A percentile compares a stretch with the other conserved stretches of the same genome.
These are phyloP conservation scores for Aureobasidium sp. DNA, from an alignment of 2,329 filamentous ascomycete genomes.

Conservation along the genomic window DNA sequence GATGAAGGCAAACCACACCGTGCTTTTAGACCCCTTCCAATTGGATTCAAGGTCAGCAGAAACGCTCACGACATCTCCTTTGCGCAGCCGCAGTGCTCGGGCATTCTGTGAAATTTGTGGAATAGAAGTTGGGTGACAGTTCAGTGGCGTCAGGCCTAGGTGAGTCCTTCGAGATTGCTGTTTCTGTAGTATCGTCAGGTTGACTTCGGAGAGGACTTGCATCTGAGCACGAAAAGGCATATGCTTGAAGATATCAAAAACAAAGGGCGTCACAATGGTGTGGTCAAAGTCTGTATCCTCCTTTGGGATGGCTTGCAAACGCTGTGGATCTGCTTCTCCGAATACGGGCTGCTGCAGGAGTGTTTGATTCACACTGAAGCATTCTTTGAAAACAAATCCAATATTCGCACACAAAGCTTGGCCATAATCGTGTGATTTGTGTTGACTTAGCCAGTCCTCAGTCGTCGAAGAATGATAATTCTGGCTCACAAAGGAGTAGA, in stretches of 20 bases:
- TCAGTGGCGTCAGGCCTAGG: conserved; percentile 24
- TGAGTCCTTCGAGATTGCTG: conserved; percentile 2
- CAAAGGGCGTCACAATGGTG: conserved; percentile 66
- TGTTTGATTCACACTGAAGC: conserved; percentile 40
- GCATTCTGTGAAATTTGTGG: no score
- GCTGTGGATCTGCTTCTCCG: conserved; percentile 29
- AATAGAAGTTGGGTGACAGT: background rate
- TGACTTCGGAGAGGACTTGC: conserved; percentile 24
- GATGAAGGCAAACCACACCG: conserved; percentile 66
- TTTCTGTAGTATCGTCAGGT: conserved; percentile 26
- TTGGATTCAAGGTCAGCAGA: conserved; percentile 41
- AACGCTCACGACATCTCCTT: conserved; percentile 47
- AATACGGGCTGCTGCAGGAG: conserved; percentile 32
- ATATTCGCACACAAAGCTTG: conserved; percentile 53
- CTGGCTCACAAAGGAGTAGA: conserved; percentile 49
- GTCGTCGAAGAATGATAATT: conserved; percentile 44
- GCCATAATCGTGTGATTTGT: conserved; percentile 54
- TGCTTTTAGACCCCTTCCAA: conserved; percentile 48
- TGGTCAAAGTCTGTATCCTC: conserved; percentile 18
- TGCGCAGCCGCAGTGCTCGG: conserved; percentile 30
- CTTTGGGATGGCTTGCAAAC: conserved; percentile 27
- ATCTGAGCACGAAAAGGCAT: conserved; percentile 54
- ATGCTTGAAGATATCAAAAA: conserved; percentile 56
- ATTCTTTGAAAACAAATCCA: conserved; percentile 60
- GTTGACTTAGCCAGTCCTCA: conserved; percentile 48